Base-by-base conservation (phyloP, 2,329 filamentous ascomycete species). In the Exophiala sp. region DNA sequence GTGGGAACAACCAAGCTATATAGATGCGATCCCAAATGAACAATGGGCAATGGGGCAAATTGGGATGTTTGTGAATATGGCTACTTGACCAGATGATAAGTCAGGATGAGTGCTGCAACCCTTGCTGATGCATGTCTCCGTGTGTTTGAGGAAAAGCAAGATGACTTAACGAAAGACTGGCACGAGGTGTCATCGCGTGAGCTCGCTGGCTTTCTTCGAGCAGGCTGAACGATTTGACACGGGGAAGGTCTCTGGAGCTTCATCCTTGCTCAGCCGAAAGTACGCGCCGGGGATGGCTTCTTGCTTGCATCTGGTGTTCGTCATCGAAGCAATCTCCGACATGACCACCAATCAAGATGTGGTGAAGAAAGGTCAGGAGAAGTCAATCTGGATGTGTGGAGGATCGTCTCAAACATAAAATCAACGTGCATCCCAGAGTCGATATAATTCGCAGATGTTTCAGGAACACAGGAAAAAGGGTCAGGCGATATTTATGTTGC, bases 371-470 rank as follows among this genome's bases (percentile, higher is more conserved):
- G 6, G 39, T 21, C 45, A 11, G 18, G 45, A 16, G 20, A 24
- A 24, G 16, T 34, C 24, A n/a, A 29, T 24, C 18, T 35, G 10
- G 44, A 36, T 44, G 52, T 50, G 24, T 8, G 35, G 41, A 11
- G 20, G 20, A 47, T 14, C 32, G 20, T 53, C 47, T 10, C 21
- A 32, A 40, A 43, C 33, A 41, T 34, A 49, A 43, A 42, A 40
- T 51, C 42, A 57, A 54, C 47, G 50, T 57, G 54, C 50, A 39
- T 14, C 16, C 8, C 47, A 20, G 20, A 20, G 10, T 2, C n/a
- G 29, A 38, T 43, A 18, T 42, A 21, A 55, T 55, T 55, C 52
- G 52, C 42, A 50, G 47, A 36, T 36, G 33, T 11, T 16, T 11
- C 21, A 29, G 24, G 24, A 29, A 29, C 24, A 29, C 24, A 29